A percentile compares a stretch with the other conserved stretches of the same genome.
These are phyloP conservation scores for Flaveria brownii DNA, from an alignment of 129 eudicot species.

Conservation along the genomic window DNA sequence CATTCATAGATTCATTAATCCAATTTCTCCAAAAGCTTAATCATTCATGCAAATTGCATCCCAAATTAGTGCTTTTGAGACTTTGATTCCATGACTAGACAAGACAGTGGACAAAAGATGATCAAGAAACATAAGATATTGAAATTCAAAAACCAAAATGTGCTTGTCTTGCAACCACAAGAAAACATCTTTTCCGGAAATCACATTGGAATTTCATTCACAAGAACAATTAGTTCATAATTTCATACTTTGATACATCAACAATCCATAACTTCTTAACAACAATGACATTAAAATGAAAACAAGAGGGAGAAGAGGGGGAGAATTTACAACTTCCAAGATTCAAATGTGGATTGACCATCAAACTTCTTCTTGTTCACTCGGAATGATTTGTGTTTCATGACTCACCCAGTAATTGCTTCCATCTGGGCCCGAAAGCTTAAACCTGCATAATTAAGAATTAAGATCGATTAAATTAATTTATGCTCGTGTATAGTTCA, in stretches of 20 bases:
- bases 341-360: background rate
- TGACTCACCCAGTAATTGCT: conserved; percentile 11
- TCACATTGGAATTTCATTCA: conserved; percentile 1
- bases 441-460: conserved; percentile 4
- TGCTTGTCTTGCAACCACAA: too few species aligned
- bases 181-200: background rate
- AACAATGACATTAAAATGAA: background rate
- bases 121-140: background rate
- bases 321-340: conserved; percentile 4
- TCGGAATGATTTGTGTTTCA: conserved; percentile 12
- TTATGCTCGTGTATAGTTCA: conserved; percentile 5
- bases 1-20: too few species aligned
- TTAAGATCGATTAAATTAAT: background rate
- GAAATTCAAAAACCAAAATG: background rate
- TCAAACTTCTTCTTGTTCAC: conserved; percentile 15
- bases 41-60: too few species aligned
- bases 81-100: too few species aligned
- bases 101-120: background rate
- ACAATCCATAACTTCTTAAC: background rate
- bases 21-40: too few species aligned
- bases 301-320: background rate
- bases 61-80: too few species aligned
- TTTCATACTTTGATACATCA: conserved; percentile 1
- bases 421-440: conserved; percentile 15
- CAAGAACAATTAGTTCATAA: conserved; percentile 10